Base-by-base conservation (phyloP, 2,329 filamentous ascomycete species). In the Colletotrichum karsti region DNA sequence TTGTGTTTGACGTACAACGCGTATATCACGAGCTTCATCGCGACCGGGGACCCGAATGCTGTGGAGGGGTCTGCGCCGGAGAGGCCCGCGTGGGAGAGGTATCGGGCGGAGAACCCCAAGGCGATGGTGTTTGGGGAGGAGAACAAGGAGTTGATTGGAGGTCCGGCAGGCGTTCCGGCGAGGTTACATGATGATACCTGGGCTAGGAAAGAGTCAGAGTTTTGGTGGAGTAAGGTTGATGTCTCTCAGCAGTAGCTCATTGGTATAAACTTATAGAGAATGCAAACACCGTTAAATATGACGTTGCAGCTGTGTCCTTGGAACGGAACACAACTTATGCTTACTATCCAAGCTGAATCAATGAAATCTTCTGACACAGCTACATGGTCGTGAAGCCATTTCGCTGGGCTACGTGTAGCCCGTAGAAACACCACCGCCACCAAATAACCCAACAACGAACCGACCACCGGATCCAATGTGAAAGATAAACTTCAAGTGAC, bases 151-250 rank as follows among this genome's bases (percentile, higher is more conserved):
- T 76, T 78, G 6, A 76, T 81, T 68, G 72, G 69, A 28, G 80
- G 70, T 70, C 83, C 65, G 54, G 58, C 42, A 74, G 74, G 30
- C 72, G 67, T 13, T 88, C 86, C 4, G 74, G 78, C 4, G 78
- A 83, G 2, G 85, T 82, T 0, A 73, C 81, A 63, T 75, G 84
- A 61, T 74, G 80, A 71, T 76, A 59, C 63, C 74, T 83, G 78
- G 86, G 80, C 33, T 75, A 75, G 6, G 57, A 77, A 81, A 50
- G 83, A 87, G 72, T 89, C 85, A 70, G 75, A 78, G 13, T 92
- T 89, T 74, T 92, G 90, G 90, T 91, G 87, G 86, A 80, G 81
- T 7, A 83, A 84, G 69, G 83, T 85, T 20, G 76, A 81, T 63
- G 72, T 84, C 41, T 86, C 83, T 69, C 77, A 87, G 72, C 65